phyloP scores from a whole-genome alignment of 2,329 filamentous ascomycete genomes.

The Fusarium humuli region DNA sequence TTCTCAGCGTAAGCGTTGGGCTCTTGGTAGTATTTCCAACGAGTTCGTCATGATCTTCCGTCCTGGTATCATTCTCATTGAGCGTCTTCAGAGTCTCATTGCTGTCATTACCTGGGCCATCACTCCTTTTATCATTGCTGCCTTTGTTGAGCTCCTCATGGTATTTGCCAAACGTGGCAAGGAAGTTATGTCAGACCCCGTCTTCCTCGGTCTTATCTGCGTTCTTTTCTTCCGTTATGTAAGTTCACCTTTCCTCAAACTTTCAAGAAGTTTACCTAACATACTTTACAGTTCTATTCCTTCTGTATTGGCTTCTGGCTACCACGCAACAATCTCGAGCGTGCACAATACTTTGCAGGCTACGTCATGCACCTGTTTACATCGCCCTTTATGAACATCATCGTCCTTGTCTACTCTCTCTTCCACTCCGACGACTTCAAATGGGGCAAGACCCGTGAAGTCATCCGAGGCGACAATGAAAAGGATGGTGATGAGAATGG shows the following conservation, averaged over 20 bases:
- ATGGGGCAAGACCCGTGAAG: conserved; percentile 60
- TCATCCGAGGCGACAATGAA: conserved; percentile 46
- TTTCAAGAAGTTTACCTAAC: conserved; percentile 14
- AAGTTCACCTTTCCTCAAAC: conserved; percentile 41
- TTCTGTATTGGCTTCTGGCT: conserved; percentile 58
- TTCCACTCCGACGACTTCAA: conserved; percentile 59
- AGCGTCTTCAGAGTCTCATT: conserved; percentile 58
- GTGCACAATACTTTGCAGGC: conserved; percentile 54
- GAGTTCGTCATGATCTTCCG: conserved; percentile 62
- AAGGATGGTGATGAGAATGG: conserved; percentile 44
- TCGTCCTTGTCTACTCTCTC: conserved; percentile 57
- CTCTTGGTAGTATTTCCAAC: conserved; percentile 60
- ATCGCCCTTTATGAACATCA: conserved; percentile 58
- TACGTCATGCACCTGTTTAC: conserved; percentile 53
- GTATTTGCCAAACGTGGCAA: conserved; percentile 50
- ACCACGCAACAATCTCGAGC: conserved; percentile 54
- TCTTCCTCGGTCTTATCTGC: conserved; percentile 54
- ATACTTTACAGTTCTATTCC: conserved; percentile 52
- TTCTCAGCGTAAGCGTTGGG: conserved; percentile 62
- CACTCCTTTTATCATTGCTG: conserved; percentile 58
- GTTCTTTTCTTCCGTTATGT: conserved; percentile 55
- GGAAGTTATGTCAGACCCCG: conserved; percentile 50
- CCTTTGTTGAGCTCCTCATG: conserved; percentile 53
- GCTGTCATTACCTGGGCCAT: conserved; percentile 62
- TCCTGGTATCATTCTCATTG: conserved; percentile 56